Conservation (phyloP, 192 early-diverging fungal genomes). For the Chytriomyces confervae region DNA sequence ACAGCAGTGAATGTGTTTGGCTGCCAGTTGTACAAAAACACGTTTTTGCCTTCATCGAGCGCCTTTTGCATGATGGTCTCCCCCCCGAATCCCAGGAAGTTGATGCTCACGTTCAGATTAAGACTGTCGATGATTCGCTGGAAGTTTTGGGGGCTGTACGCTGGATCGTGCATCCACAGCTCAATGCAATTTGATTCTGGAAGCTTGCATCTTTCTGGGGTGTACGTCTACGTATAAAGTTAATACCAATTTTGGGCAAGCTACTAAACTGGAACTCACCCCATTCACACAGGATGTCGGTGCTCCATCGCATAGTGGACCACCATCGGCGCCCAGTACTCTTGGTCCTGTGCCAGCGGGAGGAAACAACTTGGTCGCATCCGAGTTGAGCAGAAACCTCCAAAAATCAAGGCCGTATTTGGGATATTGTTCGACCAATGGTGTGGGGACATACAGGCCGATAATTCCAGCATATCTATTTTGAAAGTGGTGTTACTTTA, state of each 20-base stretch:
- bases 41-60: conserved; percentile 8
- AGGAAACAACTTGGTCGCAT: conserved; percentile 19
- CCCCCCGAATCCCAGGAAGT: conserved; percentile 16
- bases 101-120: conserved; percentile 14
- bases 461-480: conserved; percentile 29
- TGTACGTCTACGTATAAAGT: conserved; percentile 1
- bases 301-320: not conserved
- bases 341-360: not conserved
- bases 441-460: conserved; percentile 31
- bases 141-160: conserved; percentile 10
- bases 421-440: conserved; percentile 22
- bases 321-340: not conserved
- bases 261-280: not conserved
- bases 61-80: conserved; percentile 7
- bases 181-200: conserved; percentile 19
- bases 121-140: conserved; percentile 25
- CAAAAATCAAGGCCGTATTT: conserved; percentile 32
- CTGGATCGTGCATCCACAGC: conserved; percentile 12
- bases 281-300: conserved; percentile 17
- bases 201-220: conserved; percentile 7
- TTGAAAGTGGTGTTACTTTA: not conserved
- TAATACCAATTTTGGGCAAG: not conserved
- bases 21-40: conserved; percentile 36
- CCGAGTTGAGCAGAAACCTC: conserved; percentile 28
- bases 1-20: conserved; percentile 23